These are phyloP conservation scores for Blastobotrys arbuscula DNA, from an alignment of 1,139 yeast species.

Conservation along the genomic window DNA sequence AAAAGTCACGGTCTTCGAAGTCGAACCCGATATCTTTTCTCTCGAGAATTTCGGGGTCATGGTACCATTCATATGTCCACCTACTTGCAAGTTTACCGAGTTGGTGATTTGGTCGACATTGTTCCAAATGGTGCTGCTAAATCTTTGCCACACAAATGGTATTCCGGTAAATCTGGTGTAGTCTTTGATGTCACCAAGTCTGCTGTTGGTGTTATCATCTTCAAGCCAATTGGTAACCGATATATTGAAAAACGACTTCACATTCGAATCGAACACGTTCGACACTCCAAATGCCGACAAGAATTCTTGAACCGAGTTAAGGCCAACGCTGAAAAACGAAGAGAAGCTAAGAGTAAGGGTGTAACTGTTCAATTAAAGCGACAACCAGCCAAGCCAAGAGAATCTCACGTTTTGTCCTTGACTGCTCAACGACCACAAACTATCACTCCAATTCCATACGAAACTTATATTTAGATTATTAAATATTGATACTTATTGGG, in stretches of 20 bases:
- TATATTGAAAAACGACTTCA: slow-evolving; percentile 98
- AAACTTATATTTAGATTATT: slow-evolving; percentile 77
- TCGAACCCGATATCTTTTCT: slow-evolving; percentile 99
- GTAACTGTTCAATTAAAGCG: slow-evolving; percentile 89
- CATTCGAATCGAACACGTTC: slow-evolving; percentile 97
- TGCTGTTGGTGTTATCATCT: slow-evolving; percentile 94
- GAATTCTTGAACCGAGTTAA: slow-evolving; percentile 98
- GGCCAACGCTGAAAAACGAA: slow-evolving; percentile 88
- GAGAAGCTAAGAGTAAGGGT: slow-evolving; percentile 94
- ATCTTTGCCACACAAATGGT: slow-evolving; percentile 99
- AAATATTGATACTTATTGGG: not conserved
- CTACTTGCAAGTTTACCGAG: slow-evolving; percentile 96
- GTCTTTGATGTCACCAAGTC: slow-evolving; percentile 98
- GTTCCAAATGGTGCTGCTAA: slow-evolving; percentile 98
- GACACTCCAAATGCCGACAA: slow-evolving; percentile 99
- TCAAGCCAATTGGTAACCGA: slow-evolving; percentile 99
- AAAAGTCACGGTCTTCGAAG: slow-evolving; percentile 99
- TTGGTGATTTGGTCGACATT: slow-evolving; percentile 99
- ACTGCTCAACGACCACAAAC: slow-evolving; percentile 88
- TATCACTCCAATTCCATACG: slow-evolving; percentile 98
- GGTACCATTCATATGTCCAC: slow-evolving; percentile 93
- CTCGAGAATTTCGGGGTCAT: slow-evolving; percentile 98
- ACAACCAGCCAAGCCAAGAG: slow-evolving; percentile 98
- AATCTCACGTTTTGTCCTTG: slow-evolving; percentile 69
- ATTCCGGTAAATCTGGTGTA: slow-evolving; percentile 99